Base-by-base conservation (phyloP, 1,139 yeast genomes). In the Kazachstania sp. region DNA sequence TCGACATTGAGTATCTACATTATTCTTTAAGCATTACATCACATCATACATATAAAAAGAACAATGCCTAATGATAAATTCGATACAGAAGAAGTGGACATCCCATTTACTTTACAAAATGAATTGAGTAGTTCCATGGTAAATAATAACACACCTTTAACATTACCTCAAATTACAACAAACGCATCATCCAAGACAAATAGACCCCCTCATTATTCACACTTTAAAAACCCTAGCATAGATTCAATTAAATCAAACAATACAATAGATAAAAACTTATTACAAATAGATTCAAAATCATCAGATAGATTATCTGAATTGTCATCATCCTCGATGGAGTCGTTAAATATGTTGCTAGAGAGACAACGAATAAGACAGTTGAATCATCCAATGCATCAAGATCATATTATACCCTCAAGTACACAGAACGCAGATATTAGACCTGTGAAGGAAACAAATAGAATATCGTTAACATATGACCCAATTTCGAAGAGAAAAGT, bases 401-500 rank as follows among this genome's bases (percentile, higher is more conserved):
- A 59, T 18, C 64, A 64, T 43, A 56, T 68, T 13, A 52, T 46
- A 48, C 56, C 60, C 23, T 59, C 56, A 37, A 41, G 18, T 29
- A 13, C 16, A 8, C 23, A 13, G 5, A 18, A 26, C 11, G 26
- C 3, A 11, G 30, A 29, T 20, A 30, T 26, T 12, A 60, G 68
- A 2, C 64, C 64, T 37, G 96, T 92, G 9, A 87, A 84, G 59
- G 97, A 92, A 65, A 90, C 97, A 0, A 82, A 78, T 51, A 78
- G 77, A 51, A 88, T 94, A 6, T 79, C 77, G 42, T 75, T 92
- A 44, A 95, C 88, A 55, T 88, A 86, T 64, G 96, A 92, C 64
- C 97, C 97, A 0, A 77, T 85, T 3, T 82, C 86, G 3, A 83
- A 85, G 51, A 77, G 95, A 45, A 86, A 90, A 63, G 81, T 85